Base-by-base conservation (phyloP, 768 basidiomycete genomes). In the Jaapia argillacea region DNA sequence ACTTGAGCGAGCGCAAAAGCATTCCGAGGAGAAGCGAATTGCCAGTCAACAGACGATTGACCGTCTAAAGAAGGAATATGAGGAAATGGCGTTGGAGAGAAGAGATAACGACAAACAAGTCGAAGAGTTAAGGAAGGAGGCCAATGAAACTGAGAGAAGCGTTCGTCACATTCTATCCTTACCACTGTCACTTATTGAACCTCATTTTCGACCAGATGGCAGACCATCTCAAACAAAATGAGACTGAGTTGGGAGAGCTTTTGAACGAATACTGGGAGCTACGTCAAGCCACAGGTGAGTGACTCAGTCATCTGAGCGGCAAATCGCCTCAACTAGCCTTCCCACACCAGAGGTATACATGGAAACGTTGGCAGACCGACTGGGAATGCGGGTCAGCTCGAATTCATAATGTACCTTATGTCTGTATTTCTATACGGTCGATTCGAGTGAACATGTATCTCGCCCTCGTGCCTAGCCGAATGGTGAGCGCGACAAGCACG, bases 211-310 rank as follows among this genome's bases (percentile, higher is more conserved):
- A 23, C 3, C 46, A 90, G 86, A 89, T 84, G 72, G 66, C 74
- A 2, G 82, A 86, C 38, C 85, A 87, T 52, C 62, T 88, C 43
- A 79, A 74, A 56, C 68, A 68, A 46, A 87, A 79, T 51, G 86
- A 92, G 60, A 63, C 61, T 5, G 88, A 92, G 56, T 66, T 93
- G n/a, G 80, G 81, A 49, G 80, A 85, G 45, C 67, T 96, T 16
- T 68, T 96, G 31, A 65, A 75, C 6, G 89, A 90, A 57, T 92
- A 94, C 58, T 88, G 83, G 80, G 78, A 72, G 44, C 65, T 90
- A 42, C 71, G 86, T 28, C 81, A 85, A 50, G 77, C 80, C 52
- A 80, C 85, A 54, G 83, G 88, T 85, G 54, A 26, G 56, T 58
- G 27, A n/a, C n/a, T 38, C 24, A 27, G 24, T 40, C 13, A 6